Evolutionary conservation across 208 protist species (phyloP).

Genomic region (Leishmania guyanensis): DNA sequence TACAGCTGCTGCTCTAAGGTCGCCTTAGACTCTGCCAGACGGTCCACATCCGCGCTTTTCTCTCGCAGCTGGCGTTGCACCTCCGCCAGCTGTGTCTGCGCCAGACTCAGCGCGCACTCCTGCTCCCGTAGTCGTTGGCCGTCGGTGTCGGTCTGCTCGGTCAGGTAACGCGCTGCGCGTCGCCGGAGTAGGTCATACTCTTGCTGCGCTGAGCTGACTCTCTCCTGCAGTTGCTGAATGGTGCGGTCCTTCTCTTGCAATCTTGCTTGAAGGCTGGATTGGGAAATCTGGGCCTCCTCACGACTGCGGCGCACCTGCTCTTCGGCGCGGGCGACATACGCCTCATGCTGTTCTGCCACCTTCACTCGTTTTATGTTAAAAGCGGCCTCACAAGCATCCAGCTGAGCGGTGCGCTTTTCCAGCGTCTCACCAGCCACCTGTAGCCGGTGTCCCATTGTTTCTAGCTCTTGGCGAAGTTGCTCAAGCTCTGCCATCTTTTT

Average conservation of each 20-base stretch:
- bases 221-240: slow-evolving; percentile 50
- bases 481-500: slow-evolving; percentile 56
- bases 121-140: slow-evolving; percentile 33
- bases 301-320: slow-evolving; percentile 45
- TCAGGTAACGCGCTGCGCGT: slow-evolving; percentile 36
- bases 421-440: slow-evolving; percentile 60
- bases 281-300: slow-evolving; percentile 52
- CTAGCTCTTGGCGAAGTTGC: slow-evolving; percentile 51
- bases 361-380: slow-evolving; percentile 70
- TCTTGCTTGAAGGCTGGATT: slow-evolving; percentile 53
- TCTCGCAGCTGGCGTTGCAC: slow-evolving; percentile 37
- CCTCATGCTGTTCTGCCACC: slow-evolving; percentile 85
- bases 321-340: slow-evolving; percentile 67
- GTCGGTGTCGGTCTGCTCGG: slow-evolving; percentile 36
- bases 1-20: slow-evolving; percentile 38
- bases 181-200: slow-evolving; percentile 76
- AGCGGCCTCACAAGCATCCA: slow-evolving; percentile 77
- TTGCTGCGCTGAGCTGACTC: slow-evolving; percentile 48
- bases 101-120: slow-evolving; percentile 45
- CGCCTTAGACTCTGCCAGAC: slow-evolving; percentile 38
- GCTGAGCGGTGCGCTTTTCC: slow-evolving; percentile 53
- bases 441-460: slow-evolving; percentile 64
- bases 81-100: slow-evolving; percentile 44
- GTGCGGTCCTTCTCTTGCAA: slow-evolving; percentile 57
- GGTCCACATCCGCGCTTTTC: slow-evolving; percentile 23